A percentile compares a stretch with the other conserved stretches of the same genome.
phyloP scores from a whole-genome alignment of 345 rosid species.

The Trapa incisa region DNA sequence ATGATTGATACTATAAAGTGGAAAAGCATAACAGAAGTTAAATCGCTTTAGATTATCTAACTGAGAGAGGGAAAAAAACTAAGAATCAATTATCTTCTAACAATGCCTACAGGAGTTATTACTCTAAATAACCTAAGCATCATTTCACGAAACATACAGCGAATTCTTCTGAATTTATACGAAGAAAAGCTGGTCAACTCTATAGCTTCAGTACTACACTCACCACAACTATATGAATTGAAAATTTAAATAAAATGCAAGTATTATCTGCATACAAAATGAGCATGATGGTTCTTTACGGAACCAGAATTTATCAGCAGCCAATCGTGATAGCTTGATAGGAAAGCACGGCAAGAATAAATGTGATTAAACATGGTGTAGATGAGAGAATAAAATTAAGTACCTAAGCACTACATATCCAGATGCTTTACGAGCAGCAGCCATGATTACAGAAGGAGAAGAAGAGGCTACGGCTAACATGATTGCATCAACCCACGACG shows the following conservation, averaged over 20 bases:
- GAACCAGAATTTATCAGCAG: too few species aligned
- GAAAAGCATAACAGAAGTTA: neutral
- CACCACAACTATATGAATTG: neutral
- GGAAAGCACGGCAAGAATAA: neutral
- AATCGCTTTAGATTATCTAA: neutral
- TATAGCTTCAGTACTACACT: too few species aligned
- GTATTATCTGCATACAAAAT: neutral
- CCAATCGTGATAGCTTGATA: neutral
- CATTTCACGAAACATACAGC: too few species aligned
- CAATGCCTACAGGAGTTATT: neutral
- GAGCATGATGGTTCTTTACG: too few species aligned
- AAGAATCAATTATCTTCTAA: neutral
- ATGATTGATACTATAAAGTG: neutral
- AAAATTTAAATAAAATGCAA: neutral
- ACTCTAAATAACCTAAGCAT: too few species aligned
- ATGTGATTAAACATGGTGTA: neutral
- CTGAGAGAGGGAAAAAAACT: neutral
- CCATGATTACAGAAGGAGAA: neutral
- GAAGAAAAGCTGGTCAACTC: too few species aligned
- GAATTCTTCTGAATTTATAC: too few species aligned
- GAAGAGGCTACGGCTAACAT: constrained; percentile 6
- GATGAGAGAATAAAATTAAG: neutral
- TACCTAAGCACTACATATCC: neutral
- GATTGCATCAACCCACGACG: neutral
- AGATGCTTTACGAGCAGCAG: neutral